Base-by-base conservation (phyloP, 2,329 filamentous ascomycete species). In the Microcyclospora pomicola region DNA sequence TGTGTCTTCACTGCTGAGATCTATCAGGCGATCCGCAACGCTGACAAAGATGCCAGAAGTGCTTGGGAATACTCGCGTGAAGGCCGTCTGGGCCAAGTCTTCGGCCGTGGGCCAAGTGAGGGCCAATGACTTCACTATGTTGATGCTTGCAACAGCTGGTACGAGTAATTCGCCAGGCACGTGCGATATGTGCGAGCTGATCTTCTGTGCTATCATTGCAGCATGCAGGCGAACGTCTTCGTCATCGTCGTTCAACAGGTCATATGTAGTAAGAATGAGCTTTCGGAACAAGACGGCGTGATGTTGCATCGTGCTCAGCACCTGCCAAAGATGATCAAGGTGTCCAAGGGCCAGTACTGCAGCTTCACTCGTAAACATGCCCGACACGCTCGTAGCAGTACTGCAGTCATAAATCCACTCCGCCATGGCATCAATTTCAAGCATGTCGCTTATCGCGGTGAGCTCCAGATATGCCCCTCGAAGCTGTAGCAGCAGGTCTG, bases 221-320 rank as follows among this genome's bases (percentile, higher is more conserved):
- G 78, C 80, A 1, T 72, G 57, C 27, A 79, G 72, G 33, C 88
- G 75, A 45, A 95, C 73, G 40, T 95, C 86, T 44, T 94, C 84
- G 53, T 96, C 88, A 54, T 96, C 88, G 54, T 96, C 91, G 53
- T 83, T 82, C 4, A 93, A 68, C 33, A 77, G 67, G 53, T 85
- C 78, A 58, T 91, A 87, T 1, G 88, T 63, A 3, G 78, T 66
- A 5, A 85, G 56, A 36, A 81, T 71, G 24, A 73, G 63, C 7
- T 24, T 24, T 24, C 19, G 19, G 7, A 24, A 7, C 7, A 24
- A 24, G 19, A 24, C 19, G 19, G 19, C 19, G 2, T 42, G 30
- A 10, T 16, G 31, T 6, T 14, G 31, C 7, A 51, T 19, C 1
- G 32, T 14, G 3, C 14, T 38, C n/a, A 35, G 31, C 7, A 14